Evolutionary conservation across 495 filamentous ascomycete species (phyloP).

Genomic region (Penicillium samsonianum): DNA sequence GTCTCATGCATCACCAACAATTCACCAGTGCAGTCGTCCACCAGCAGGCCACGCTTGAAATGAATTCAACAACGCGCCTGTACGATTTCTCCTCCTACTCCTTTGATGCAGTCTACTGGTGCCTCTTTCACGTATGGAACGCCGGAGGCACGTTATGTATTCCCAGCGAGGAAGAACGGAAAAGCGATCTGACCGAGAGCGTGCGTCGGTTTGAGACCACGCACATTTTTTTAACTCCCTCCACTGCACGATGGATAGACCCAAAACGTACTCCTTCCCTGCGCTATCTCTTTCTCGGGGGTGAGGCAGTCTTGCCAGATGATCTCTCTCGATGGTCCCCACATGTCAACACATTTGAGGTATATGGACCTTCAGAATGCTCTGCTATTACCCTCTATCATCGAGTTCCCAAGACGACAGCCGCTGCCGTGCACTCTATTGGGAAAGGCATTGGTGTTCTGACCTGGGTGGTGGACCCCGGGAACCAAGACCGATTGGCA

Average conservation of each 20-base stretch:
- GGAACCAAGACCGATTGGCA: background rate
- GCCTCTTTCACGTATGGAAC: background rate
- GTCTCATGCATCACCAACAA: background rate
- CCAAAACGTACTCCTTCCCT: background rate
- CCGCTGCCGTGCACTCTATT: no score
- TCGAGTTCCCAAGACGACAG: background rate
- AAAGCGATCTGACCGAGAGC: background rate
- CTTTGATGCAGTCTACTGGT: conserved; percentile 2
- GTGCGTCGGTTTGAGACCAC: background rate
- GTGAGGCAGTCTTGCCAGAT: background rate
- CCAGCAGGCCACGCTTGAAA: background rate
- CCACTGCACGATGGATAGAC: background rate
- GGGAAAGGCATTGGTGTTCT: no score
- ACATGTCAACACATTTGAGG: background rate
- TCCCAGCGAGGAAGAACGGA: conserved; percentile 1
- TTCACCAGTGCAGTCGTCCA: background rate
- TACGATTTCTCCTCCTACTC: conserved; percentile 1
- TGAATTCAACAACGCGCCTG: background rate
- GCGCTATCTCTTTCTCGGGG: background rate
- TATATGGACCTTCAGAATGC: background rate
- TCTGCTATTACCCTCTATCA: background rate
- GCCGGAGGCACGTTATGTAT: background rate
- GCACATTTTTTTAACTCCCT: background rate
- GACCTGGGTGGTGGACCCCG: background rate
- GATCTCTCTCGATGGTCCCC: background rate